A percentile compares a stretch with the other conserved stretches of the same genome.
Evolutionary conservation across 1,139 yeast species (phyloP).

Genomic region (Pichia sp.): DNA sequence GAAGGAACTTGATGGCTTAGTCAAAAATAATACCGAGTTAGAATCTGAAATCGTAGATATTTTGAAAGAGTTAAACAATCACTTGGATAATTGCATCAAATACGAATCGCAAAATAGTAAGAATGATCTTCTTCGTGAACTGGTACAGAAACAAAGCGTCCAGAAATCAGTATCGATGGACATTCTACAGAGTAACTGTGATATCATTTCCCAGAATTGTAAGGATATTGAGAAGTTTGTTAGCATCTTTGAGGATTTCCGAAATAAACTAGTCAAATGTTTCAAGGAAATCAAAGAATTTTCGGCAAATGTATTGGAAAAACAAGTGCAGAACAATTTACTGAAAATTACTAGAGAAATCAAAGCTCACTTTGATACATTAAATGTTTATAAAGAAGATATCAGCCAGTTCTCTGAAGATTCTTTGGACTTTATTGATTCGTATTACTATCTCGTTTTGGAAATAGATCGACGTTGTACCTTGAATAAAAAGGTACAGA

Average conservation of each 20-base stretch:
- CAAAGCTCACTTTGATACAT: constrained; percentile 10
- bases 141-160: constrained; percentile 21
- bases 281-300: constrained; percentile 21
- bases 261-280: constrained; percentile 27
- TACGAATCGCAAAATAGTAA: constrained; percentile 25
- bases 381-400: constrained; percentile 19
- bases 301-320: constrained; percentile 21
- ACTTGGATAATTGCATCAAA: constrained; percentile 70
- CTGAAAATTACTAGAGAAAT: constrained; percentile 14
- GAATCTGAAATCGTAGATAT: constrained; percentile 70
- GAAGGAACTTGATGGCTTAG: constrained; percentile 22
- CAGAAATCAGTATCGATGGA: constrained; percentile 34
- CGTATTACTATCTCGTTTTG: constrained; percentile 46
- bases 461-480: constrained; percentile 48
- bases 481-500: constrained; percentile 38
- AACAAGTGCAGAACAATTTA: constrained; percentile 23
- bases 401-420: constrained; percentile 39
- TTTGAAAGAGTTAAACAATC: constrained; percentile 69
- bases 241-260: constrained; percentile 26
- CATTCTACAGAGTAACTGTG: constrained; percentile 29
- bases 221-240: constrained; percentile 29
- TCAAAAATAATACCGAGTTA: constrained; percentile 40
- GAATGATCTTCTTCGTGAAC: not conserved
- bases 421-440: constrained; percentile 43
- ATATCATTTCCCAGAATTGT: constrained; percentile 30